Percentiles rank a stretch among this genome's conserved stretches.
Evolutionary conservation across 345 rosid species (phyloP).

Genomic region (Acer negundo): DNA sequence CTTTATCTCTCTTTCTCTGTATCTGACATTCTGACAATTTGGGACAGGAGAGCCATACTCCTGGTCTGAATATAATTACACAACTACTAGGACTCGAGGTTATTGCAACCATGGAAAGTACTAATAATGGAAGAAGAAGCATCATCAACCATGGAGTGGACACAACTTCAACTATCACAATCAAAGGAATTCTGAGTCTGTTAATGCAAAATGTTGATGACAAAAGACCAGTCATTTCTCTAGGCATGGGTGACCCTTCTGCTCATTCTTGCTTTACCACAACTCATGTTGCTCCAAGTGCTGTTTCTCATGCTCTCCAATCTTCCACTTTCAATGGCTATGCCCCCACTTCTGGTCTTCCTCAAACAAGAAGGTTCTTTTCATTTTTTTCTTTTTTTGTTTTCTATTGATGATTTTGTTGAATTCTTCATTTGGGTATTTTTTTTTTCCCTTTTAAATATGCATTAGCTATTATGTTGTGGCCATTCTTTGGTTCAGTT

Average conservation of each 20-base stretch:
- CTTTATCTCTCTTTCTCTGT: neutral
- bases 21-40: neutral
- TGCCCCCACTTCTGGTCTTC: constrained; percentile 90
- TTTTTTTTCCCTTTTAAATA: neutral
- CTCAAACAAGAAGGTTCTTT: constrained; percentile 77
- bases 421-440: neutral
- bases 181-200: constrained; percentile 77
- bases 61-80: too few species aligned
- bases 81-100: neutral
- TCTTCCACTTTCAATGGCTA: constrained; percentile 88
- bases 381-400: too few species aligned
- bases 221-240: constrained; percentile 48
- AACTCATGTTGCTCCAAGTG: constrained; percentile 56
- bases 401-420: neutral
- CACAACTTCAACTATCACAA: constrained; percentile 53
- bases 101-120: neutral
- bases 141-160: constrained; percentile 35
- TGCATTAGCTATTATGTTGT: neutral
- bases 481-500: neutral
- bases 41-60: too few species aligned
- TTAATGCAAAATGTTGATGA: constrained; percentile 57
- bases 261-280: constrained; percentile 77
- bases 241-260: constrained; percentile 96
- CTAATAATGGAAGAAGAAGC: constrained; percentile 15
- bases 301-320: constrained; percentile 70